A percentile compares a stretch with the other conserved stretches of the same genome.
phyloP scores from a whole-genome alignment of 2,329 filamentous ascomycete species.

The Fusarium graminum region DNA sequence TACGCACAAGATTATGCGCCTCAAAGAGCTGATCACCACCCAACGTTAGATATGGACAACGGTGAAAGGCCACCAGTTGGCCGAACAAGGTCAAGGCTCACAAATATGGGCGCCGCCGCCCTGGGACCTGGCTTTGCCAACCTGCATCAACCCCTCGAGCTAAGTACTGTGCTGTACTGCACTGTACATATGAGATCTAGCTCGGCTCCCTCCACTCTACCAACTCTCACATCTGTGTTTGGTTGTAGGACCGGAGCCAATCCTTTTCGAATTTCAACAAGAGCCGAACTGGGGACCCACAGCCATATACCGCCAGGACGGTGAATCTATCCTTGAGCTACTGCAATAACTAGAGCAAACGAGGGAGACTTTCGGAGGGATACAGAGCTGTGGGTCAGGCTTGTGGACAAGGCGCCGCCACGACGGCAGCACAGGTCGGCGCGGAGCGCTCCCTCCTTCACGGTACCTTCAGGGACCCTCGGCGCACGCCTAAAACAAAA shows the following conservation, averaged over 20 bases:
- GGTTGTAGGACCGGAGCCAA: conserved; percentile 30
- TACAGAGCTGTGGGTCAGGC: conserved; percentile 39
- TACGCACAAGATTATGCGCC: conserved; percentile 19
- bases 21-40: conserved; percentile 15
- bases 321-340: conserved; percentile 35
- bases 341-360: conserved; percentile 18
- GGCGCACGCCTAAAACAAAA: conserved; percentile 45
- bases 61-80: conserved; percentile 34
- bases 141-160: conserved; percentile 47
- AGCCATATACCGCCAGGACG: conserved; percentile 37
- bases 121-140: conserved; percentile 44
- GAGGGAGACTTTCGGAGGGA: conserved; percentile 44
- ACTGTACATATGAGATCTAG: conserved; percentile 27
- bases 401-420: conserved; percentile 48
- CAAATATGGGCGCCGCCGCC: conserved; percentile 34
- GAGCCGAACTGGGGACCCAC: conserved; percentile 34
- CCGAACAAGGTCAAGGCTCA: conserved; percentile 23
- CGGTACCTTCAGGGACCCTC: conserved; percentile 26
- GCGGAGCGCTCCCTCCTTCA: conserved; percentile 39
- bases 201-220: conserved; percentile 10
- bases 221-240: conserved; percentile 41
- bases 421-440: conserved; percentile 48
- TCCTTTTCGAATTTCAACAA: conserved; percentile 34
- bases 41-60: conserved; percentile 23
- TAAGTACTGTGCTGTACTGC: conserved; percentile 15